A percentile compares a stretch with the other conserved stretches of the same genome.
phyloP scores from a whole-genome alignment of 495 filamentous ascomycete species.

The Neurospora sp. region DNA sequence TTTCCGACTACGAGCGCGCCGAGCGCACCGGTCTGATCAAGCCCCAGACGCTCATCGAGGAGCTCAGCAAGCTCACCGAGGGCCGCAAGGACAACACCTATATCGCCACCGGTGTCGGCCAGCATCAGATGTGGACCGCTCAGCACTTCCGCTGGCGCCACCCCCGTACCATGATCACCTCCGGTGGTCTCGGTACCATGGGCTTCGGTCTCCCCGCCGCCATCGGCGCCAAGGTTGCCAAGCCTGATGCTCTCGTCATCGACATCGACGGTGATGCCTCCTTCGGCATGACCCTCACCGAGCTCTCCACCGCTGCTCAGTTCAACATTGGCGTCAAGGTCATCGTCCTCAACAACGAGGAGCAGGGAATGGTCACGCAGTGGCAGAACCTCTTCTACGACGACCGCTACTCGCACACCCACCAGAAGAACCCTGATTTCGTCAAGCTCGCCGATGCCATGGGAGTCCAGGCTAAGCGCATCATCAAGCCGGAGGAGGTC shows the following conservation, averaged over 20 bases:
- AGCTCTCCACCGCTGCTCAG: conserved; percentile 79
- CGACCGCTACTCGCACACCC: conserved; percentile 84
- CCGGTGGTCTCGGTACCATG: conserved; percentile 91
- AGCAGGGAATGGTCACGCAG: conserved; percentile 95
- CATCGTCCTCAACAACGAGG: conserved; percentile 89
- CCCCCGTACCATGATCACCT: conserved; percentile 82
- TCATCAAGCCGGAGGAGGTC: conserved; percentile 60
- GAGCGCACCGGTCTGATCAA: conserved; percentile 66
- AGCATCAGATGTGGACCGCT: conserved; percentile 96
- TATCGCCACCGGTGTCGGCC: conserved; percentile 85
- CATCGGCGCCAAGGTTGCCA: conserved; percentile 88
- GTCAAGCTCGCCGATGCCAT: conserved; percentile 78
- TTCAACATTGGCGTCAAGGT: conserved; percentile 92
- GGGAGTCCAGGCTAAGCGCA: conserved; percentile 60
- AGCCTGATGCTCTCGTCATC: conserved; percentile 75
- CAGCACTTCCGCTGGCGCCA: conserved; percentile 89
- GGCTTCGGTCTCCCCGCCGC: conserved; percentile 86
- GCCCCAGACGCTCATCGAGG: conserved; percentile 78
- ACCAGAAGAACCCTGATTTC: conserved; percentile 83
- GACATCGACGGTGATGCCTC: conserved; percentile 95
- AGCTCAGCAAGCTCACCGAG: conserved; percentile 64
- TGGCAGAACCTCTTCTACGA: conserved; percentile 93
- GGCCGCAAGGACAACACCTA: conserved; percentile 68
- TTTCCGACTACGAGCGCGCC: conserved; percentile 62
- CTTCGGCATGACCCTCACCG: conserved; percentile 93